These are phyloP conservation scores for Diaporthe australafricana DNA, from an alignment of 2,329 filamentous ascomycete genomes.

Conservation along the genomic window DNA sequence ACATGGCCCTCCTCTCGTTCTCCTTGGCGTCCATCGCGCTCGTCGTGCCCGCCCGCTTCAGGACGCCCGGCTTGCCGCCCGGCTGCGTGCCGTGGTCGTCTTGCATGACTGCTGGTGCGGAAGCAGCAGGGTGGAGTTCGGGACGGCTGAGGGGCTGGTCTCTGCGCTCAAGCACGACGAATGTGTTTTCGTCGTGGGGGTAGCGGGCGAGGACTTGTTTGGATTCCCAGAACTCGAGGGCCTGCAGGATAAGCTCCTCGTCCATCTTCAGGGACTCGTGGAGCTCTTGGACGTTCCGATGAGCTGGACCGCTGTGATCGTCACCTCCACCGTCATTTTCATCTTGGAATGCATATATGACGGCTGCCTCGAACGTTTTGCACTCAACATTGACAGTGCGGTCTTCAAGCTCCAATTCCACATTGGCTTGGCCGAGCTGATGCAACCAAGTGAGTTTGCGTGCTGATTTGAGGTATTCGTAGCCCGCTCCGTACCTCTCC, in stretches of 20 bases:
- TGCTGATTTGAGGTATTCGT: slow-evolving; percentile 82
- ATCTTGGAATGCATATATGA: slow-evolving; percentile 84
- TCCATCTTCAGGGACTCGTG: slow-evolving; percentile 75
- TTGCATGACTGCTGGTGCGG: slow-evolving; percentile 38
- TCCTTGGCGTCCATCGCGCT: slow-evolving; percentile 71
- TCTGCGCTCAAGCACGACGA: slow-evolving; percentile 72
- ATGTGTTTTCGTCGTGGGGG: slow-evolving; percentile 60
- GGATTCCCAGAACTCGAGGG: slow-evolving; percentile 78
- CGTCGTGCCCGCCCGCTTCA: slow-evolving; percentile 42
- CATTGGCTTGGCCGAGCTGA: slow-evolving; percentile 80
- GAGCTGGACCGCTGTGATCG: slow-evolving; percentile 45
- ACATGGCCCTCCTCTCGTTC: slow-evolving; percentile 71
- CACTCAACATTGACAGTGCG: slow-evolving; percentile 79
- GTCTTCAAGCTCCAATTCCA: slow-evolving; percentile 87
- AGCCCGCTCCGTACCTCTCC: slow-evolving; percentile 77
- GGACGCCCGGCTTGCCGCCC: slow-evolving; percentile 38
- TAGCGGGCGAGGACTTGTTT: slow-evolving; percentile 73
- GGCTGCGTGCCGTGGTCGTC: slow-evolving; percentile 37
- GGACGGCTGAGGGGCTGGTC: slow-evolving; percentile 30
- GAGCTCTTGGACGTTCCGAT: slow-evolving; percentile 64
- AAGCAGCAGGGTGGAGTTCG: slow-evolving; percentile 34
- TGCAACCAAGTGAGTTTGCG: slow-evolving; percentile 92
- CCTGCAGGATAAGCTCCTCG: slow-evolving; percentile 74
- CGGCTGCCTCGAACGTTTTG: slow-evolving; percentile 85
- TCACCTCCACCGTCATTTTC: slow-evolving; percentile 42